A percentile compares a stretch with the other conserved stretches of the same genome.
These are phyloP conservation scores for Platismatia glauca DNA, from an alignment of 495 filamentous ascomycete genomes.

Conservation along the genomic window DNA sequence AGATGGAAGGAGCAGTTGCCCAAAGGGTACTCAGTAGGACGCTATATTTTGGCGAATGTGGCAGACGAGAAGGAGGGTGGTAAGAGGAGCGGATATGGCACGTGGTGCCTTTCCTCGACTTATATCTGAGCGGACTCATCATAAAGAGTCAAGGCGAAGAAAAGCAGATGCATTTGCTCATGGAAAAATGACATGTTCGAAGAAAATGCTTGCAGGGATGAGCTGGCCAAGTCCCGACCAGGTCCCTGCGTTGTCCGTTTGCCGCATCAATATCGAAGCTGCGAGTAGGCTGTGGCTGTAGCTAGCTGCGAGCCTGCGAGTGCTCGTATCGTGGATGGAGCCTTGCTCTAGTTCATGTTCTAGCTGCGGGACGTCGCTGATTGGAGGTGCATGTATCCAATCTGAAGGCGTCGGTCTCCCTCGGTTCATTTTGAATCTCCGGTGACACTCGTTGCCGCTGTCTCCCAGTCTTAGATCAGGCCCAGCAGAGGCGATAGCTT, in stretches of 20 bases:
- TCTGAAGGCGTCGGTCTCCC: background rate
- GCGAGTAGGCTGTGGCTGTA: background rate
- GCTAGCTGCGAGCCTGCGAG: background rate
- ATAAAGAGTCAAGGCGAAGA: background rate
- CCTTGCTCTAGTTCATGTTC: background rate
- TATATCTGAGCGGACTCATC: slow-evolving; percentile 6
- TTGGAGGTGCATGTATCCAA: slow-evolving; percentile 2
- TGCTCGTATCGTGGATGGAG: background rate
- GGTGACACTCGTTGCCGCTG: background rate
- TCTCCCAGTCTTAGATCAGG: background rate
- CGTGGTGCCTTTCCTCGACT: background rate
- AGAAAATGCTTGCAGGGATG: background rate
- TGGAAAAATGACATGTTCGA: background rate
- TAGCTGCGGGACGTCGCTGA: background rate
- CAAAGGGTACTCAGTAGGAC: background rate
- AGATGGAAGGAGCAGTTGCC: background rate
- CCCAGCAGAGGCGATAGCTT: background rate
- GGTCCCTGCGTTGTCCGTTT: background rate
- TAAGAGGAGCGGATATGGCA: slow-evolving; percentile 1
- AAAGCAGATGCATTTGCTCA: background rate
- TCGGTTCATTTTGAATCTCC: background rate
- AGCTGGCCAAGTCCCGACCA: background rate
- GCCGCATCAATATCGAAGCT: background rate
- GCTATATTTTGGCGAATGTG: background rate
- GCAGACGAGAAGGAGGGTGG: background rate